These are phyloP conservation scores for Puccinia horiana DNA, from an alignment of 1,284 basidiomycete species.

Conservation along the genomic window DNA sequence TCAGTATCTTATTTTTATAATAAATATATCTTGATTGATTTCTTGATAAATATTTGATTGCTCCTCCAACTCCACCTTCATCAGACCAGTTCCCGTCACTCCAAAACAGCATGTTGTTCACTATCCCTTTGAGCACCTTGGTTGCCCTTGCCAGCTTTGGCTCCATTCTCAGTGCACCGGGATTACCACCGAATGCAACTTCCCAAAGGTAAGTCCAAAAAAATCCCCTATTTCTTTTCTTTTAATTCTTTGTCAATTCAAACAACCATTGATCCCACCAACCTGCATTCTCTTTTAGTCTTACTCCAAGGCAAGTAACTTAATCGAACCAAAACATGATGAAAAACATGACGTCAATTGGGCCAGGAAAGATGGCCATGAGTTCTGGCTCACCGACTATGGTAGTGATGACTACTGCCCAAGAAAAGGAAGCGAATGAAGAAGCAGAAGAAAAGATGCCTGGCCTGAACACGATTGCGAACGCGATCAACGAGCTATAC, in stretches of 20 bases:
- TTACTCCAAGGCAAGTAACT: not conserved
- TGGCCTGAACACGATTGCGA: constrained; percentile 22
- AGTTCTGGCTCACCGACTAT: not conserved
- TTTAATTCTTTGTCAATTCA: not conserved
- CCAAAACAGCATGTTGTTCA: not conserved
- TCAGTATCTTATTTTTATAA: not conserved
- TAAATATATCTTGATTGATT: too few relatives aligned
- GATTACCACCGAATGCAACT: not conserved
- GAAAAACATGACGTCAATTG: not conserved
- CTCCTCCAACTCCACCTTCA: not conserved
- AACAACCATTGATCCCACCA: not conserved
- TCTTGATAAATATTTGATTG: not conserved
- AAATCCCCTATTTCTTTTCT: not conserved
- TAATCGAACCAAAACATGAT: not conserved
- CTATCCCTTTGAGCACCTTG: constrained; percentile 2
- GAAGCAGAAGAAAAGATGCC: constrained; percentile 20
- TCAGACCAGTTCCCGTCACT: too few relatives aligned
- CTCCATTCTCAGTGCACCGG: constrained; percentile 7
- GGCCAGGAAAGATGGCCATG: not conserved
- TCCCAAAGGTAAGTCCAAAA: not conserved
- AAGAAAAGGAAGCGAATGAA: constrained; percentile 24
- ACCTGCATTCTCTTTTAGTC: not conserved
- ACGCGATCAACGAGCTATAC: constrained; percentile 28
- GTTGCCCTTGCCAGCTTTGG: constrained; percentile 11
- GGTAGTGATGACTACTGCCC: not conserved